Percentiles rank a stretch among this genome's conserved stretches.
phyloP scores from a whole-genome alignment of 2,329 filamentous ascomycete genomes.

The Cercospora berteroae region DNA sequence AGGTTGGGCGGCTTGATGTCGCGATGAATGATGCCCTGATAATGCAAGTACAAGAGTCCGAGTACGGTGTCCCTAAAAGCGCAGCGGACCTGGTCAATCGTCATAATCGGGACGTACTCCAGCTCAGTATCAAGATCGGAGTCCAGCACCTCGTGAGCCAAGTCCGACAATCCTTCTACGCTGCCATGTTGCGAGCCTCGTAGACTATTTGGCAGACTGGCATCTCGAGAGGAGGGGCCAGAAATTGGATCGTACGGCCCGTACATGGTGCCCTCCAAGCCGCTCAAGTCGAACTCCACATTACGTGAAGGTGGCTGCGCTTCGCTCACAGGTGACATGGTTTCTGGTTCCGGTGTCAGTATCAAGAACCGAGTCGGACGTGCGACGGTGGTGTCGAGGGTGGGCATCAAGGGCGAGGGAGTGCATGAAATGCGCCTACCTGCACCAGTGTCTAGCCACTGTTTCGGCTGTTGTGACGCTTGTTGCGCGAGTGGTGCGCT shows the following conservation, averaged over 20 bases:
- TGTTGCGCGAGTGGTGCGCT: slow-evolving; percentile 16
- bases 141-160: slow-evolving; percentile 50
- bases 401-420: slow-evolving; percentile 27
- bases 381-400: slow-evolving; percentile 17
- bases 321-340: slow-evolving; percentile 20
- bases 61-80: slow-evolving; percentile 91
- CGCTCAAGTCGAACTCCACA: slow-evolving; percentile 39
- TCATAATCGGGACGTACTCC: slow-evolving; percentile 90
- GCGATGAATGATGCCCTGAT: slow-evolving; percentile 52
- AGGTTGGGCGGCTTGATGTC: slow-evolving; percentile 71
- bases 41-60: slow-evolving; percentile 81
- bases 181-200: slow-evolving; percentile 37
- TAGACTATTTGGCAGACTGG: slow-evolving; percentile 75
- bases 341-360: slow-evolving; percentile 34
- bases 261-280: slow-evolving; percentile 75
- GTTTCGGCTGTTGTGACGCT: slow-evolving; percentile 21
- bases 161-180: slow-evolving; percentile 51
- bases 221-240: slow-evolving; percentile 56
- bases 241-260: slow-evolving; percentile 60
- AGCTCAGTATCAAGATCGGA: slow-evolving; percentile 79
- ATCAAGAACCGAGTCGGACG: slow-evolving; percentile 23
- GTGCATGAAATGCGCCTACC: slow-evolving; percentile 31
- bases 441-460: slow-evolving; percentile 20
- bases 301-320: slow-evolving; percentile 7
- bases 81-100: slow-evolving; percentile 74